Base-by-base conservation (phyloP, 495 filamentous ascomycete species). In the Penicillium soppii region DNA sequence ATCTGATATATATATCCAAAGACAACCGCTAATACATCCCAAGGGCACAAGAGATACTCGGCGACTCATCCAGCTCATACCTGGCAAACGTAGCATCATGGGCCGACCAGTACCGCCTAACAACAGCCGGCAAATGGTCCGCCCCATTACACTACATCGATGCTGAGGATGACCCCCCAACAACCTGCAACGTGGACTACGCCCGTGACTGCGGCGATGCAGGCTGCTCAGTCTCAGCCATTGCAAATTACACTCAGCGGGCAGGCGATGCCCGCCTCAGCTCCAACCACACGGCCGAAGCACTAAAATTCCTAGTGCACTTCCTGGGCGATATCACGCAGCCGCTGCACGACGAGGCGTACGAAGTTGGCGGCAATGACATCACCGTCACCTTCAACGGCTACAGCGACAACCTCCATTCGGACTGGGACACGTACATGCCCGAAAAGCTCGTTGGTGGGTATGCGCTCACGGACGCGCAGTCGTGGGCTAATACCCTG, bases 341-440 rank as follows among this genome's bases (percentile, higher is more conserved):
- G 52, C 84, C 84, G 0, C 72, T 87, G 1, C 84, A 87, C 59
- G 77, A 78, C 52, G 84, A 87, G 52, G 72, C 66, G 7, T 73
- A 78, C 30, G 73, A 77, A 7, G 55, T 73, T 3, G 84, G 84
- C 23, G 83, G 81, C 13, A 87, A 86, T 66, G 66, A 71, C 38
- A 80, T 88, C 50, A 43, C 66, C n/a, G 84, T 87, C 16, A 65
- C 59, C 0, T 87, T 78, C 61, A 60, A 75, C 27, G 75, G 77
- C 13, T 68, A 72, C 22, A 56, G 45, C 15, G 82, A 81, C 16
- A 87, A 87, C 51, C 70, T 88, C 4, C 84, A 88, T 61, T 61
- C 81, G 2, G 70, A 75, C 47, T 87, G 85, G 84, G 84, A 87
- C 62, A 85, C 76, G 19, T 65, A 79, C 32, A 87, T 88, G 62